Evolutionary conservation across 164 flowering plant species (phyloP), one percentile per base, ranked within the genome.

Genomic region (Aristolochia californica): DNA sequence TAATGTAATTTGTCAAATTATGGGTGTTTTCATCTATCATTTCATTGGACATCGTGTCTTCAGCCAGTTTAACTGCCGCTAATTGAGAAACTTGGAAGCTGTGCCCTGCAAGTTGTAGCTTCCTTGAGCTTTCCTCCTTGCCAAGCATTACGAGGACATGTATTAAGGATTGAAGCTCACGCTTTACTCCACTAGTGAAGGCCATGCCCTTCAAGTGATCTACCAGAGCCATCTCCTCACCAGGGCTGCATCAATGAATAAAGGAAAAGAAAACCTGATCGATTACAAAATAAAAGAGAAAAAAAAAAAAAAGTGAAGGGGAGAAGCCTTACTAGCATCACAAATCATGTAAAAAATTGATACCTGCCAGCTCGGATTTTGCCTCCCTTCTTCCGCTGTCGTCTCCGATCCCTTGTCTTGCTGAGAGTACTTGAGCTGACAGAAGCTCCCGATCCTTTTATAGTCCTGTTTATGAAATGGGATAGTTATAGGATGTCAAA

Each of bases 291-390:
- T 63, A 7, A 56, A 51, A 21, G n/a, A 14, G 18, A 7, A 20
- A 16, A 4, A 8, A 26, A 8, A 24, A 30, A 30, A 47, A 17
- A 20, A 28, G 20, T 20, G 26, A 53, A 50, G 53, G 28, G 20
- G 51, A 30, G 48, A 40, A 7, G 38, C 12, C 54, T 38, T 54
- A 15, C 45, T 21, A 58, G 10, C 30, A 56, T 63, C 43, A 15
- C 25, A 2, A 56, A 13, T 25, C 14, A 34, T 5, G 40, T 34
- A 34, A 34, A 34, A 34, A 34, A 8, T 34, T 34, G 0, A 38
- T 78, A 94, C 99, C 99, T 94, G 57, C 97, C 97, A 56, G 99
- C 91, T 54, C 97, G 97, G 50, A 93, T 93, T 75, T 80, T 90
- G 47, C 96, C 98, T 66, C 72, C 71, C 60, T 74, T 75, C 24